phyloP scores from a whole-genome alignment of 163 green algal genomes.

The Scenedesmus sp. region DNA sequence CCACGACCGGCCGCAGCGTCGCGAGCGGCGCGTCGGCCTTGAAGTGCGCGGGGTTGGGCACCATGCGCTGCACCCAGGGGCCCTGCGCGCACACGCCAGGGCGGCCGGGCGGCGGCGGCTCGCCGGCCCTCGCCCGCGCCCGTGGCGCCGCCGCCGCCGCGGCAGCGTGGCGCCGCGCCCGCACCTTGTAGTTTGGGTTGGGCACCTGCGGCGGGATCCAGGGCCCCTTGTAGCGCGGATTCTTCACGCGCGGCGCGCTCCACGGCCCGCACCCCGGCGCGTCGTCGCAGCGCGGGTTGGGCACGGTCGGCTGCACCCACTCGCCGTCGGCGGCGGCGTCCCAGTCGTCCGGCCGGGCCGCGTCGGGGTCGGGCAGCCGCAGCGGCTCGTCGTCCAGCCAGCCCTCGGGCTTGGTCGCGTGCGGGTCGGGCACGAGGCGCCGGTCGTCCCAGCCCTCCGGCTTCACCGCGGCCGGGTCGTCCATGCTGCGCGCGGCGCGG shows the following conservation, averaged over 20 bases:
- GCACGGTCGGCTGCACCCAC: slow-evolving; percentile 75
- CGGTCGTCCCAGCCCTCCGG: slow-evolving; percentile 90
- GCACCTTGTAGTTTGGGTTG: slow-evolving; percentile 94
- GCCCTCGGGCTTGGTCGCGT: slow-evolving; percentile 83
- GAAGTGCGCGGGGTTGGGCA: slow-evolving; percentile 90
- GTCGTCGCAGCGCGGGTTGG: slow-evolving; percentile 82
- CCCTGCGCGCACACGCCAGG: slow-evolving; percentile 56
- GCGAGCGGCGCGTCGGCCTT: slow-evolving; percentile 73
- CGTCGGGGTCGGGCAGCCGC: slow-evolving; percentile 84
- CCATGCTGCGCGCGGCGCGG: slow-evolving; percentile 66
- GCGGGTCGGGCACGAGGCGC: slow-evolving; percentile 69
- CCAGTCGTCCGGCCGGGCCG: slow-evolving; percentile 80
- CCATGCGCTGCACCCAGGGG: slow-evolving; percentile 73
- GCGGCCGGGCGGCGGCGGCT: neutral
- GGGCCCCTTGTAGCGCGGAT: slow-evolving; percentile 70
- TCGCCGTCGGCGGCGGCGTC: slow-evolving; percentile 92
- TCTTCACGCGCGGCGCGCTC: slow-evolving; percentile 76
- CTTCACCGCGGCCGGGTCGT: slow-evolving; percentile 88
- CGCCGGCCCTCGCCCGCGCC: too few species aligned
- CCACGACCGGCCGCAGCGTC: slow-evolving; percentile 79
- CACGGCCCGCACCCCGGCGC: slow-evolving; percentile 87
- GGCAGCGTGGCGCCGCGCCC: neutral
- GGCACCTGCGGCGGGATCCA: slow-evolving; percentile 81
- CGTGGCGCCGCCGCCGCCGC: too few species aligned
- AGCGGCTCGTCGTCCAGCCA: slow-evolving; percentile 92